phyloP scores from a whole-genome alignment of 768 basidiomycete species.

The Daedalea quercina region DNA sequence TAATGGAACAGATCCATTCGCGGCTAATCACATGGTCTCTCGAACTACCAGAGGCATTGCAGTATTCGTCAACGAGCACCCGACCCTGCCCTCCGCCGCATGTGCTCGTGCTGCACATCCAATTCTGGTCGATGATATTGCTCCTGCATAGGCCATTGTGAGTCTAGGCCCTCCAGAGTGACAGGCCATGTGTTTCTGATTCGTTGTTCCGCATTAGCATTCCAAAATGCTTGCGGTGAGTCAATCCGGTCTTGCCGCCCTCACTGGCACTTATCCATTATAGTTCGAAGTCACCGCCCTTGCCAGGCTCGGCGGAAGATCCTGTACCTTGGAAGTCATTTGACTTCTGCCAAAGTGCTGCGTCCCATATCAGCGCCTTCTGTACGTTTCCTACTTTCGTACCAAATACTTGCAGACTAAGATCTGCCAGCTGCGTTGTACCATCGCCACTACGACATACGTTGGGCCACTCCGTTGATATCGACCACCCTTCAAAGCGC shows the following conservation, averaged over 20 bases:
- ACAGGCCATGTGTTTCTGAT: background rate
- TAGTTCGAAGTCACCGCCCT: background rate
- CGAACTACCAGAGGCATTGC: constrained; percentile 56
- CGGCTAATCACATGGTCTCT: constrained; percentile 72
- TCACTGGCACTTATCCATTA: background rate
- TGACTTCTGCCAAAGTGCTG: constrained; percentile 73
- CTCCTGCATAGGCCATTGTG: constrained; percentile 76
- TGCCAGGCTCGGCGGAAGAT: constrained; percentile 23
- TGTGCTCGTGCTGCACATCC: constrained; percentile 60
- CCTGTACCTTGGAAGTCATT: constrained; percentile 58
- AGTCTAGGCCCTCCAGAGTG: constrained; percentile 24
- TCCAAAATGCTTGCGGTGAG: constrained; percentile 67
- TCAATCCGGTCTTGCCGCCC: background rate
- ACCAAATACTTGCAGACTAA: background rate
- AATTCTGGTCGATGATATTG: constrained; percentile 73
- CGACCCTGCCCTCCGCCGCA: constrained; percentile 55
- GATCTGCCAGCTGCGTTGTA: constrained; percentile 43
- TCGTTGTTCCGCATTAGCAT: constrained; percentile 36
- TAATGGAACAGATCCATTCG: constrained; percentile 46
- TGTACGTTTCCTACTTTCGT: constrained; percentile 31
- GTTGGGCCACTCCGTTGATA: constrained; percentile 55
- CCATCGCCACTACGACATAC: constrained; percentile 55
- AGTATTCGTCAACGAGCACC: constrained; percentile 44
- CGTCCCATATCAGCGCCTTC: constrained; percentile 59
- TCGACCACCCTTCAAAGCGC: constrained; percentile 64